Evolutionary conservation across 305 asterid species (phyloP).

Genomic region (Withania somnifera): DNA sequence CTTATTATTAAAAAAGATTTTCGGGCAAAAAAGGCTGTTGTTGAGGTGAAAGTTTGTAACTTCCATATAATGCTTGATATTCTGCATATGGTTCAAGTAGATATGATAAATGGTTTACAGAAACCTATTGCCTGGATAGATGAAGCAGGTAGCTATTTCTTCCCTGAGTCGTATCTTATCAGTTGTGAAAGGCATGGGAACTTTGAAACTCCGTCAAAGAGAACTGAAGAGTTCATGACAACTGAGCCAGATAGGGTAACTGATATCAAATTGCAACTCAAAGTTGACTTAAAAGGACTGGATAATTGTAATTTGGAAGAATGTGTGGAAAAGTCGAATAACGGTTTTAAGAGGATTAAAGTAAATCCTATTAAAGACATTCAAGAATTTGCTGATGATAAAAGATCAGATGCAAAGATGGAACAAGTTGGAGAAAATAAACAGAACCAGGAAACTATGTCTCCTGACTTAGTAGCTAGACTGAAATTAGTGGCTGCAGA

Average conservation of each 20-base stretch:
- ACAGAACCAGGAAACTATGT: not conserved
- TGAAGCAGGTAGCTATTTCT: conserved; percentile 20
- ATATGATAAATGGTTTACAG: conserved; percentile 19
- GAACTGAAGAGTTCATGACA: not conserved
- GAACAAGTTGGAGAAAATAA: conserved; percentile 2
- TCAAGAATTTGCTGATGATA: not conserved
- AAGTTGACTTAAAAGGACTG: conserved; percentile 15
- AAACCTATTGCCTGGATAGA: conserved; percentile 34
- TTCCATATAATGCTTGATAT: conserved; percentile 13
- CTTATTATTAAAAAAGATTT: conserved; percentile 15
- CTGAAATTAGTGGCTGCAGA: conserved; percentile 1
- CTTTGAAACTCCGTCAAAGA: not conserved
- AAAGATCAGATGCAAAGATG: conserved; percentile 3
- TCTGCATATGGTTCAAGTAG: conserved; percentile 20
- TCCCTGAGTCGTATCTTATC: conserved; percentile 15
- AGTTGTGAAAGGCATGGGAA: not conserved
- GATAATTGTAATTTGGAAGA: conserved; percentile 14
- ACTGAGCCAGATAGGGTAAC: conserved; percentile 7
- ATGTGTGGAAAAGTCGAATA: conserved; percentile 21
- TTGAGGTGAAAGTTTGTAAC: conserved; percentile 16
- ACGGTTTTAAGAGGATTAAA: conserved; percentile 10
- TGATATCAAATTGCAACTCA: conserved; percentile 24
- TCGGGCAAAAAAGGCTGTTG: conserved; percentile 19
- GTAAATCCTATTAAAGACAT: not conserved
- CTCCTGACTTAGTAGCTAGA: not conserved